Base-by-base conservation (phyloP, 176 grass and related monocot genomes). In the Phoenix dactylifera region DNA sequence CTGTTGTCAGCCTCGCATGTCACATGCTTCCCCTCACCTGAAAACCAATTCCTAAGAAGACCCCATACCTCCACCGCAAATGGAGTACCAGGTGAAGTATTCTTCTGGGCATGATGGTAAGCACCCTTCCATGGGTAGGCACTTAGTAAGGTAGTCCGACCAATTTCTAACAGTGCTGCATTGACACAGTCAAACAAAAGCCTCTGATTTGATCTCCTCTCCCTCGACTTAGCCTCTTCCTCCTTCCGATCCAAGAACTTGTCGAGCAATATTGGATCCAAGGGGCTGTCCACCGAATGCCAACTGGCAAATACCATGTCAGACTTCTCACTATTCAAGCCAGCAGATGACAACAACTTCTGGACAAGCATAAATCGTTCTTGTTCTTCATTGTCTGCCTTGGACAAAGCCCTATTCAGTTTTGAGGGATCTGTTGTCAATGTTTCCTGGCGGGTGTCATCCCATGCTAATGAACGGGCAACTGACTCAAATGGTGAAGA, bases 121-220 rank as follows among this genome's bases (percentile, higher is more conserved):
- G 55, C 22, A n/a, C 77, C 76, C 12, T 68, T 24, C 81, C 79
- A 85, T n/a, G 79, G 76, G 22, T 79, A 78, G 15, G 60, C 55
- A 55, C 52, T 64, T 26, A 53, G 20, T 16, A 86, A 80, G 55
- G 62, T 59, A 26, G 61, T 66, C 39, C 85, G 58, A 22, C 73
- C 79, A 57, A 88, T 77, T 78, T 97, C 84, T 67, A 88, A 50
- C 44, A 97, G 58, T 5, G 84, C 49, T 62, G 70, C 60, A 30
- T 88, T 97, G 24, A 88, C 93, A 59, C 71, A 83, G 58, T 97
- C 84, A 30, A 97, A 92, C 51, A 97, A 35, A 28, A 97, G 78
- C 81, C 78, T 88, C 66, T 91, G 75, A 68, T 80, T 88, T 1
- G 93, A 88, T 26, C 87, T 75, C 58, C 82, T 80, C 76, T 97